A percentile compares a stretch with the other conserved stretches of the same genome.
Evolutionary conservation across 768 basidiomycete species (phyloP).

Genomic region (Leucocoprinus leucothites): DNA sequence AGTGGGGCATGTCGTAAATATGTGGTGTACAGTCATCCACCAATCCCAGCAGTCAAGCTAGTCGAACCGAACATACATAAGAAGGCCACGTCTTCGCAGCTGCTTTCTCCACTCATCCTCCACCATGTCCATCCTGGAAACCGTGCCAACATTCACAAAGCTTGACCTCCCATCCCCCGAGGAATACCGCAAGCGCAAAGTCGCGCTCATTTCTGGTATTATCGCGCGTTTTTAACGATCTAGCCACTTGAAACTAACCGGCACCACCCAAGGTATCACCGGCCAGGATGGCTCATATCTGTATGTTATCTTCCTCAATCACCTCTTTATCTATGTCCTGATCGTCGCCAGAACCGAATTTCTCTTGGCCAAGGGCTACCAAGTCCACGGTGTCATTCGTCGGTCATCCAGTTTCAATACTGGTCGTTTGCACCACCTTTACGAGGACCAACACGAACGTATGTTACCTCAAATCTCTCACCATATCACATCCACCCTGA

Average conservation of each 20-base stretch:
- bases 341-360: conserved; percentile 64
- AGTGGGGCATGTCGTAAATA: conserved; percentile 7
- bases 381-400: conserved; percentile 94
- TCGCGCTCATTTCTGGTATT: conserved; percentile 87
- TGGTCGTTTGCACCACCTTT: conserved; percentile 89
- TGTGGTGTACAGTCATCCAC: not conserved
- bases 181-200: conserved; percentile 87
- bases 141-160: conserved; percentile 43
- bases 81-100: not conserved
- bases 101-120: conserved; percentile 13
- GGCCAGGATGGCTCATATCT: conserved; percentile 97
- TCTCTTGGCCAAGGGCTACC: conserved; percentile 82
- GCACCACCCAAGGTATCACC: conserved; percentile 67
- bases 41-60: not conserved
- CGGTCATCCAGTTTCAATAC: conserved; percentile 99
- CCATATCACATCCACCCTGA: not conserved
- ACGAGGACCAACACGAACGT: conserved; percentile 92
- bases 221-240: not conserved
- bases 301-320: conserved; percentile 37
- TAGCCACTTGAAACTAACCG: not conserved
- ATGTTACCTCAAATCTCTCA: conserved; percentile 30
- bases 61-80: not conserved
- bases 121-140: conserved; percentile 38
- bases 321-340: not conserved
- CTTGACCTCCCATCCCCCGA: conserved; percentile 66